Base-by-base conservation (phyloP, 2,329 filamentous ascomycete species). In the Sarocladiaceae sp. region DNA sequence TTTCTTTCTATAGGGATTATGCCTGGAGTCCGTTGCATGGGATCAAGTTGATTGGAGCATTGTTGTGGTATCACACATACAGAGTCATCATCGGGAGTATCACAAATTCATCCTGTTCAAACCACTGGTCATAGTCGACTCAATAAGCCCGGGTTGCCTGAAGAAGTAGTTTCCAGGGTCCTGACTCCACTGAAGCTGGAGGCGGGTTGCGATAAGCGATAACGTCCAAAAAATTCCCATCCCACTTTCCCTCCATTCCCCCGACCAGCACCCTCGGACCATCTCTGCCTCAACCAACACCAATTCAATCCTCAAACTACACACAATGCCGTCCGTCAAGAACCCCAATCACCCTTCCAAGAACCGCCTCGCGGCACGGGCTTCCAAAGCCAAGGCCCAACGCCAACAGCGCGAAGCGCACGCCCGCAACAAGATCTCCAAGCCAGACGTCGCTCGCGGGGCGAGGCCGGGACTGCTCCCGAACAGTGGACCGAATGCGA, bases 261-360 rank as follows among this genome's bases (percentile, higher is more conserved):
- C 29, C 29, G 15, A 26, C 11, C 39, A 15, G 7, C 11, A 4
- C 22, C 10, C 11, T 29, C 40, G 4, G 12, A 11, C 10, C 12
- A 8, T 18, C 29, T 29, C 39, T 11, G 23, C 23, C 40, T 46
- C 22, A 28, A 4, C 22, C 13, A 8, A 46, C 25, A 28, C 3
- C 22, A 37, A 42, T 22, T 8, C 40, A 46, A 46, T 7, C 12
- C 22, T 28, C 4, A 20, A 40, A 44, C 4, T 17, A 42, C 4
- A 12, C 44, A 33, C 4, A 15, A 48, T 48, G 44, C 44, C 44
- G 31, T 82, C 78, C 46, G 74, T 80, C 59, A 77, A 77, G 57
- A 83, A 81, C 68, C 79, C 79, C 61, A 83, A 83, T 72, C 72
- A 70, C 44, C 71, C 72, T 10, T 81, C 77, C 51, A 75, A 75